Evolutionary conservation across 2,329 filamentous ascomycete species (phyloP).

Genomic region (Venturiaceae sp.): DNA sequence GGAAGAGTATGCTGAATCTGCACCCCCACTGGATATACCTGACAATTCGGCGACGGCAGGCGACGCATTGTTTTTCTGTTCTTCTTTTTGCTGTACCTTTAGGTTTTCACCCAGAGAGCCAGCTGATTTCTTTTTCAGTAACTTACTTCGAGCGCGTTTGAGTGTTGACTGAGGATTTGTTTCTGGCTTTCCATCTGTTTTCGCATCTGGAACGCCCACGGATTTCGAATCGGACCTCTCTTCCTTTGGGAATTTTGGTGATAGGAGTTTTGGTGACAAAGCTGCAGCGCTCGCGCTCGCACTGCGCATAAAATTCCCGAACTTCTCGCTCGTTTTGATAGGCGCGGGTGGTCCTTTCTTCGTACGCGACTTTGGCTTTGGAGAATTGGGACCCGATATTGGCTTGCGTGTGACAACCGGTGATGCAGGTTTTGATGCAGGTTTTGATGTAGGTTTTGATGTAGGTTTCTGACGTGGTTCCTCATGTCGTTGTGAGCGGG

Average conservation of each 20-base stretch:
- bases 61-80: neutral
- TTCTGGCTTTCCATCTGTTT: neutral
- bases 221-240: neutral
- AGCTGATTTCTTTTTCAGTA: neutral
- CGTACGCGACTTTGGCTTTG: neutral
- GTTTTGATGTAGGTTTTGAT: too few species aligned
- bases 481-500: neutral
- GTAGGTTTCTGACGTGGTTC: neutral
- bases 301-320: neutral
- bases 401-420: neutral
- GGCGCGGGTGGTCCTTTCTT: neutral
- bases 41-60: neutral
- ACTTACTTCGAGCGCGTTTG: neutral
- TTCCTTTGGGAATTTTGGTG: neutral
- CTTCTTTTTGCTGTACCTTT: neutral
- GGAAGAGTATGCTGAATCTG: slow-evolving; percentile 5
- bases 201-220: neutral
- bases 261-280: neutral
- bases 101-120: neutral
- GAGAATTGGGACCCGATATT: neutral
- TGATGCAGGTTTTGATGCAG: neutral
- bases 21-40: neutral
- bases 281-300: neutral
- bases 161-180: neutral
- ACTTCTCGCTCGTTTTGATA: neutral